Base-by-base conservation (phyloP, 225 moss, liverwort and hornwort genomes). In the Marchantia paleacea region DNA sequence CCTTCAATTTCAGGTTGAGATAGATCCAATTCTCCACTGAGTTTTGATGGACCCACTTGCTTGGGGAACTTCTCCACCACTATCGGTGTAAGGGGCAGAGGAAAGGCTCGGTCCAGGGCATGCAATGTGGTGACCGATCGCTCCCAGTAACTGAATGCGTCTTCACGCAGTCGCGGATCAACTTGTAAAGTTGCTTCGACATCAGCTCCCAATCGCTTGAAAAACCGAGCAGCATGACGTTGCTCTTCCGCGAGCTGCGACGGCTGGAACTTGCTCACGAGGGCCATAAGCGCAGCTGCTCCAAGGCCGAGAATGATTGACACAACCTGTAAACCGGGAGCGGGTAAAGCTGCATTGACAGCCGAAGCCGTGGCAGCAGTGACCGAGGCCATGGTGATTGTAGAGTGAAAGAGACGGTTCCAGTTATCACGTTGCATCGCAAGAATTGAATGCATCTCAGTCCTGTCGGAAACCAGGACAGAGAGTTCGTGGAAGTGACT, bases 221-320 rank as follows among this genome's bases (percentile, higher is more conserved):
- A 89, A 72, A 84, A 86, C 0, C 88, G 82, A 47, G 92, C 84
- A 0, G 91, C 91, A 28, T 82, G 79, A 18, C 92, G 88, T 50
- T 88, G 88, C 84, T 90, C 79, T 82, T 90, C 86, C 12, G 86
- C 90, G 12, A 88, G 84, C 79, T 86, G 84, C 5, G 88, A 85
- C 0, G 91, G 92, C 25, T 88, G 89, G 69, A 89, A 29, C 57
- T 75, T 85, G 25, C 78, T 89, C 64, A 64, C 7, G 64, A 64
- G 64, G n/a, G 10, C 64, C 64, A 64, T 64, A 24, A 64, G 7
- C n/a, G 69, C 83, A 58, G 80, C 88, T 10, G 52, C 48, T 9
- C 89, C 91, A 14, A 72, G 71, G 55, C 91, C 85, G 81, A 92
- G 81, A 85, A 64, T 48, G 55, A 51, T 6, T 87, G n/a, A 83